These are phyloP conservation scores for Margaritispora aquatica DNA, from an alignment of 495 filamentous ascomycete genomes.

Conservation along the genomic window DNA sequence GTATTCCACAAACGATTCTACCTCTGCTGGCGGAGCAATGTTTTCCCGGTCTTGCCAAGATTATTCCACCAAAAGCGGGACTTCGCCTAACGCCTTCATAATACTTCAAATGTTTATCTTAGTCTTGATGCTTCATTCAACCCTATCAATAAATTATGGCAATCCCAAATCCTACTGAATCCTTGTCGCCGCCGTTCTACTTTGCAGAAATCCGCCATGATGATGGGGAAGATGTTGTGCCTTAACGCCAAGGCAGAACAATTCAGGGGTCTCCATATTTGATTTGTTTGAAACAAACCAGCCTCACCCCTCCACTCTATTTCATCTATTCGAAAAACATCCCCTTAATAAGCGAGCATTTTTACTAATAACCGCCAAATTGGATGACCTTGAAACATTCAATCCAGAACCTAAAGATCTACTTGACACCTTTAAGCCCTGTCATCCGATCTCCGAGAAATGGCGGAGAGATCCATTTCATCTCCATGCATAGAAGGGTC, in stretches of 20 bases:
- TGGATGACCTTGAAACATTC: neutral
- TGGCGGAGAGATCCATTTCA: neutral
- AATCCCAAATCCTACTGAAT: too few relatives aligned
- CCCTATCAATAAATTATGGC: too few relatives aligned
- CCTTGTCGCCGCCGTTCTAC: too few relatives aligned
- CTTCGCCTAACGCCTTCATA: too few relatives aligned
- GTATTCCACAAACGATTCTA: too few relatives aligned
- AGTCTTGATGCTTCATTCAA: too few relatives aligned
- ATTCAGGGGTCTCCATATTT: neutral
- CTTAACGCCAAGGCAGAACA: neutral
- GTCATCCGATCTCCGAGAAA: neutral
- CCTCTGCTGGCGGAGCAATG: too few relatives aligned
- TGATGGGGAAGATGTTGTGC: neutral
- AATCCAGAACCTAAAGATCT: neutral
- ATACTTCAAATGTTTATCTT: too few relatives aligned
- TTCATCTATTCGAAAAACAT: constrained; percentile 2
- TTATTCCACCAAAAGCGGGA: too few relatives aligned
- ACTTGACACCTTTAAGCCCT: neutral
- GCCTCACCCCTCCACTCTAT: neutral
- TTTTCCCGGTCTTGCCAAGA: too few relatives aligned
- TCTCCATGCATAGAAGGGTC: neutral
- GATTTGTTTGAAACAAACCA: constrained; percentile 1
- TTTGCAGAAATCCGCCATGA: too few relatives aligned
- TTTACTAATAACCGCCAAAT: neutral
- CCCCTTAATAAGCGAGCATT: neutral